Percentiles rank a stretch among this genome's conserved stretches.
Conservation (phyloP, 352 stramenopile species). For the Pythium aristosporum region DNA sequence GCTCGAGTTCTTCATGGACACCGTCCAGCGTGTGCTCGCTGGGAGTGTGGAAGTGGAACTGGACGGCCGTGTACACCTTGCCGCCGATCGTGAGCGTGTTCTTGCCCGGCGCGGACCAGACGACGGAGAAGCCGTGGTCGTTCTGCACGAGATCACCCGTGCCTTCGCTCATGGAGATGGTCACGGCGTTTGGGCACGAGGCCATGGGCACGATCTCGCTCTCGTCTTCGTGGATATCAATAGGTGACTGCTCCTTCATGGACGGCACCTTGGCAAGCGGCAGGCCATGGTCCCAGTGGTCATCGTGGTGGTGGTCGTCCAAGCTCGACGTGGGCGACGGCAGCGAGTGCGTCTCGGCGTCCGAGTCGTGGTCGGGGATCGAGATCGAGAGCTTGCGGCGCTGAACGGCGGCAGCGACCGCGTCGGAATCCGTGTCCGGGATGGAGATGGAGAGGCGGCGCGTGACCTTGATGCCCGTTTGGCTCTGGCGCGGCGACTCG, state of each 20-base stretch:
- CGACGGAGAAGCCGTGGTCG: slow-evolving; percentile 52
- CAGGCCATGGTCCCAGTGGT: neutral
- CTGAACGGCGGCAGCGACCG: slow-evolving; percentile 6
- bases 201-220: slow-evolving; percentile 24
- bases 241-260: slow-evolving; percentile 44
- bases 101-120: slow-evolving; percentile 39
- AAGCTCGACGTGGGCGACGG: slow-evolving; percentile 9
- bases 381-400: slow-evolving; percentile 1
- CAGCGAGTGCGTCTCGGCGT: slow-evolving; percentile 19
- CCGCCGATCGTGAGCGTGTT: slow-evolving; percentile 47
- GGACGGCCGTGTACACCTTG: slow-evolving; percentile 55
- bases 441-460: neutral
- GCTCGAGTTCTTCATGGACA: slow-evolving; percentile 49
- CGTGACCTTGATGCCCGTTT: neutral
- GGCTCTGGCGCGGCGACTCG: neutral
- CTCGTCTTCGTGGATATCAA: slow-evolving; percentile 45
- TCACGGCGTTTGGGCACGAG: slow-evolving; percentile 23
- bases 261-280: neutral
- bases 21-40: slow-evolving; percentile 75
- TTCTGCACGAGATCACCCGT: slow-evolving; percentile 37
- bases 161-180: slow-evolving; percentile 30
- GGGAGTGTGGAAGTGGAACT: slow-evolving; percentile 63
- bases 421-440: slow-evolving; percentile 9
- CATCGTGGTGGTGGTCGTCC: slow-evolving; percentile 1
- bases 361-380: slow-evolving; percentile 11